Conservation (phyloP, 257 asterid species). For the Rauvolfia tetraphylla region DNA sequence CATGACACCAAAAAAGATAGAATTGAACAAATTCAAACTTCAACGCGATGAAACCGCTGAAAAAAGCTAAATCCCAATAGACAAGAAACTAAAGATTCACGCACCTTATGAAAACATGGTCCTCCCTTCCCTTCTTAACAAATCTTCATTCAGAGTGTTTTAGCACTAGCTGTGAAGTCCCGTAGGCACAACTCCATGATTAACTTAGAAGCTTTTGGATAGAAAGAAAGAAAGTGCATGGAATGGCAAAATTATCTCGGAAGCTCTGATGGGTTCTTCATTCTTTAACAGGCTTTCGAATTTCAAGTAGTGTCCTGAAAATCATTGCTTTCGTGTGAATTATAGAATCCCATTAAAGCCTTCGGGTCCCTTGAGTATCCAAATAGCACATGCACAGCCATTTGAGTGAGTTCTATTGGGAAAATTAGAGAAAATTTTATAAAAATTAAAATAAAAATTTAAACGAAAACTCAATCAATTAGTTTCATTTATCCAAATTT, state of each 20-base stretch:
- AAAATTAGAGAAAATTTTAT: no score
- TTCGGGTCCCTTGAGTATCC: no score
- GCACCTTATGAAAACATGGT: not conserved
- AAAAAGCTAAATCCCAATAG: conserved; percentile 13
- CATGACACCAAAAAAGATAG: not conserved
- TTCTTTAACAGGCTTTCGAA: not conserved
- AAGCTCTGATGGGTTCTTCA: not conserved
- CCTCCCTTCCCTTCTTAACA: no score
- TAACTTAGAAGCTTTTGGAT: not conserved
- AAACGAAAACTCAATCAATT: no score
- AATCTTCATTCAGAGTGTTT: not conserved
- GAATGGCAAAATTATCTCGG: not conserved
- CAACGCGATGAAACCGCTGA: conserved; percentile 2
- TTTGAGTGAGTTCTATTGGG: no score
- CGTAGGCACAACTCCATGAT: not conserved
- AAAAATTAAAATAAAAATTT: no score
- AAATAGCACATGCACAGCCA: no score
- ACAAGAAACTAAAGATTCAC: conserved; percentile 22
- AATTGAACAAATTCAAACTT: not conserved
- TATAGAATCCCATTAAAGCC: not conserved
- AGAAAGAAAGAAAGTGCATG: not conserved
- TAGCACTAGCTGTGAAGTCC: not conserved
- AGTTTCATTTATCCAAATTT: no score
- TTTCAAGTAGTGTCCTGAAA: not conserved
- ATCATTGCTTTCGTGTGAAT: not conserved